Base-by-base conservation (phyloP, 257 asterid species). In the Gentiana macrophylla region DNA sequence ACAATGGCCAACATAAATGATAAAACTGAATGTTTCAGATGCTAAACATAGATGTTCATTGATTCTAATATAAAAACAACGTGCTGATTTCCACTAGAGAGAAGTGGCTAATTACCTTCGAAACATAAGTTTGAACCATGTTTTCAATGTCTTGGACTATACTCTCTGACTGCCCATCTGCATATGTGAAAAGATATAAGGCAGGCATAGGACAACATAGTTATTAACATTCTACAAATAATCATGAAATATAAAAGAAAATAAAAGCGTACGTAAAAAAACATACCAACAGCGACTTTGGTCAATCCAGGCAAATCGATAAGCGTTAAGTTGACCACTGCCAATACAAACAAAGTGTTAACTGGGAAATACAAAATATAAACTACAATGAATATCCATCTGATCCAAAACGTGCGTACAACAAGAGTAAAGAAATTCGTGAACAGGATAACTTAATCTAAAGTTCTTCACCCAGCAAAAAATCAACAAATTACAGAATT, bases 301-400 rank as follows among this genome's bases (percentile, higher is more conserved):
- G 97, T 89, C 72, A 86, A 70, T 52, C 98, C 96, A 55, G 98
- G 98, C 69, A 90, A 81, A 79, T 90, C 98, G 46, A 90, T 76
- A 60, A 90, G 79, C 44, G 98, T 84, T 67, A 86, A 71, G 79
- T 90, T 90, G 69, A 90, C 98, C 70, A 86, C 98, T 90, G 94
- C 74, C 66, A 65, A 57, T 35, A 48, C 37, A 37, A 45, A 45
- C 38, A 43, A 57, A 49, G 13, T 54, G 43, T 32, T 32, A 52
- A 53, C 49, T 43, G 62, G 63, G 38, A 24, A 53, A 56, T 45
- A 33, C 8, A 10, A 8, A 41, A 49, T 65, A 62, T 49, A 24
- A 24, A 24, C 24, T 24, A 24, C 24, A 51, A 45, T 65, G 37
- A 35, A n/a, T 12, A 52, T 62, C 36, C 57, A 56, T 10, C 2